Base-by-base conservation (phyloP, 805 yeast species). In the Brettanomyces custersianus region DNA sequence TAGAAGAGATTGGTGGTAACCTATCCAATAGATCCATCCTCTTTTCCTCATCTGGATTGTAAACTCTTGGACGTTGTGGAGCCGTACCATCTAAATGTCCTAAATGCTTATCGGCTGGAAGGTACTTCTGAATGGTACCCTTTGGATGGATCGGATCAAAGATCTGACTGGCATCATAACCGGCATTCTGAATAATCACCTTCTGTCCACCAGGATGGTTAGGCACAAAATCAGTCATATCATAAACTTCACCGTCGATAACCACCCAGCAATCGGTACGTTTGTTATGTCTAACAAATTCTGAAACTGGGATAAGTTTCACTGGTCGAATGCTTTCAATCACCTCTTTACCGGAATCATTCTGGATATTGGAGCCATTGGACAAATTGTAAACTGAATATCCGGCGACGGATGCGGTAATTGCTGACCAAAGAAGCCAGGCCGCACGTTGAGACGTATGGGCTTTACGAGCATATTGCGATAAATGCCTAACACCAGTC, bases 91-190 rank as follows among this genome's bases (percentile, higher is more conserved):
- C 60, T 26, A 59, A 40, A 11, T 36, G 39, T 19, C 92, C 94
- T 26, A 84, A 57, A 47, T 76, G 77, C 50, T 78, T 77, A 20
- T 74, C 74, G 20, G 53, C 54, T 13, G 77, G 71, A 24, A 82
- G 61, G 52, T 66, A 74, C 47, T 75, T 74, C 26, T 73, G 77
- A 36, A 90, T 66, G 5, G 85, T 81, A 48, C 87, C 95, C n/a
- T 80, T 73, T 0, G 97, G 92, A 57, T 90, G 98, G 41, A 90
- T 69, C 15, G 95, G 95, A 40, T 80, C 84, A 52, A 86, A 90
- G 8, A 84, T 75, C 47, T 80, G 77, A 6, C 72, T 60, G 4
- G 72, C 78, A 47, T 73, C 74, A 37, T 59, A 58, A 17, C 77
- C 79, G 6, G 74, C 77, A 43, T 59, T 59, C 23, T 54, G 56